These are phyloP conservation scores for Keqinozyma sinolaborantium DNA, from an alignment of 1,139 yeast genomes.

Conservation along the genomic window DNA sequence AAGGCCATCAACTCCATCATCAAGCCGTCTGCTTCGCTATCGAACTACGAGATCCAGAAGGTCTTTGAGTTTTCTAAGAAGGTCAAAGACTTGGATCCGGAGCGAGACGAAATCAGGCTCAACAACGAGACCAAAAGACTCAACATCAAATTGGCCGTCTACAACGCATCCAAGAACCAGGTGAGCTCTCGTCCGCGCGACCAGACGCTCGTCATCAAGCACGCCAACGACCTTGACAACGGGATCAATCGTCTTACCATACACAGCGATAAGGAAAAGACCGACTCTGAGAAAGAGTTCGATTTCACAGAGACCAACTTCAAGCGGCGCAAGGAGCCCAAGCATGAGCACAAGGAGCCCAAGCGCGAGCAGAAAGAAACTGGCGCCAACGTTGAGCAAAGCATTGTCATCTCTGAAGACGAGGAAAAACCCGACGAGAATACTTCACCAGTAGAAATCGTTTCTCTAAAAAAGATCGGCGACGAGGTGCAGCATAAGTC, in stretches of 20 bases:
- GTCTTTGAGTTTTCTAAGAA: constrained; percentile 8
- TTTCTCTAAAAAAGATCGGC: too few species aligned
- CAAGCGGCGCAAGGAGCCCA: background rate
- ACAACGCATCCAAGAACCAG: background rate
- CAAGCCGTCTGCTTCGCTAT: background rate
- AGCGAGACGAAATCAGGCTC: constrained; percentile 1
- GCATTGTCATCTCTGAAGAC: too few species aligned
- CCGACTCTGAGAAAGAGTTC: background rate
- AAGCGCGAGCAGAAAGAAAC: too few species aligned
- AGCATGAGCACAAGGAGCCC: too few species aligned
- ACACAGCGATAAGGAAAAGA: background rate
- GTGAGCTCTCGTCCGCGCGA: background rate
- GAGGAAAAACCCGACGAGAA: too few species aligned
- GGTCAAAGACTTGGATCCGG: constrained; percentile 9
- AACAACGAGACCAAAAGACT: background rate
- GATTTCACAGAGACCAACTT: background rate
- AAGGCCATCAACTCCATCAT: background rate
- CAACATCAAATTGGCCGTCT: background rate
- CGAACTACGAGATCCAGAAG: background rate
- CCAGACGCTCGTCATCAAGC: background rate
- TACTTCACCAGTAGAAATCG: too few species aligned
- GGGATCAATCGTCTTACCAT: background rate
- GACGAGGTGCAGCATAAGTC: too few species aligned
- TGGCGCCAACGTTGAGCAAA: too few species aligned
- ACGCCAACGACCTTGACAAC: background rate